Conservation (phyloP, 257 asterid genomes). For the Rehmannia glutinosa region DNA sequence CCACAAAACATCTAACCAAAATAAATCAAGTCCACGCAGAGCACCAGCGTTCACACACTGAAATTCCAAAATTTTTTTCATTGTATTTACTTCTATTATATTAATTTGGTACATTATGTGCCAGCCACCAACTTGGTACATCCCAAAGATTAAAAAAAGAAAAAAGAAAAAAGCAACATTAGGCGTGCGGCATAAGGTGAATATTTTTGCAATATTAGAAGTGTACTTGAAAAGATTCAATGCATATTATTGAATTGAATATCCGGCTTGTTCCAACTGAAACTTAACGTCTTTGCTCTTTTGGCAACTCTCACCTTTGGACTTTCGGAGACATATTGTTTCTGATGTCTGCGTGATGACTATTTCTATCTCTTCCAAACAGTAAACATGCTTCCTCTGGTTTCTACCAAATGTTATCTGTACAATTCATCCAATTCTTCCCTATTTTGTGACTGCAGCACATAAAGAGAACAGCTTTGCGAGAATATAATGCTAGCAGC, state of each 20-base stretch:
- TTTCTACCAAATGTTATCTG: not conserved
- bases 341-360: not conserved
- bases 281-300: not conserved
- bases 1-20: conserved; percentile 9
- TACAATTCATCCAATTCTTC: not conserved
- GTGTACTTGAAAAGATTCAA: too few species aligned
- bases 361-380: not conserved
- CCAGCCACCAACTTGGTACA: too few species aligned
- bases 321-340: too few species aligned
- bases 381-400: not conserved
- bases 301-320: too few species aligned
- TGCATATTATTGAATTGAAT: too few species aligned
- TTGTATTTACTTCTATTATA: not conserved
- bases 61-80: not conserved
- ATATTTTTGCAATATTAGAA: too few species aligned
- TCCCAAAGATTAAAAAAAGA: too few species aligned
- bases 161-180: too few species aligned
- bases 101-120: not conserved
- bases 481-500: conserved; percentile 72
- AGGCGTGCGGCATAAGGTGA: too few species aligned
- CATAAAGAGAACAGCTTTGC: conserved; percentile 67
- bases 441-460: conserved; percentile 46
- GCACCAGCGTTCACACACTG: not conserved
- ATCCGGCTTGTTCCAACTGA: not conserved
- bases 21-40: not conserved